These are phyloP conservation scores for Diospyros lotus DNA, from an alignment of 148 eudicot species.

Conservation along the genomic window DNA sequence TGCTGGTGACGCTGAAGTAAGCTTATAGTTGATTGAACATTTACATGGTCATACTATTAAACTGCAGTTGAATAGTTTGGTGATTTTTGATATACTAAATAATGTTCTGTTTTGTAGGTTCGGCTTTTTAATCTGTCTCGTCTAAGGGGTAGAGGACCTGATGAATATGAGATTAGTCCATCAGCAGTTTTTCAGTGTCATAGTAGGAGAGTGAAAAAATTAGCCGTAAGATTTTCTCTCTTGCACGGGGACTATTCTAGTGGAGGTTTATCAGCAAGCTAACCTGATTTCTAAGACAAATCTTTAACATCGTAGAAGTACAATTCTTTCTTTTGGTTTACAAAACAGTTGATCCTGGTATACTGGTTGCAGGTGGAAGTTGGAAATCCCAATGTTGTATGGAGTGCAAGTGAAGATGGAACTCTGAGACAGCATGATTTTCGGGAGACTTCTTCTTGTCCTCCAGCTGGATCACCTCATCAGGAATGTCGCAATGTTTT, in stretches of 20 bases:
- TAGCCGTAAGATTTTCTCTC: conserved; percentile 59
- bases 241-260: background rate
- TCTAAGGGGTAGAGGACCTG: conserved; percentile 47
- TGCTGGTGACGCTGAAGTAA: conserved; percentile 96
- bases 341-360: background rate
- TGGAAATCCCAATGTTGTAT: conserved; percentile 92
- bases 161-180: conserved; percentile 51
- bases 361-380: conserved; percentile 65
- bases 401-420: conserved; percentile 99
- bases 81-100: conserved; percentile 5
- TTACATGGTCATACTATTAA: background rate
- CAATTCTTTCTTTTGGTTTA: conserved; percentile 4
- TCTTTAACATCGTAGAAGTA: background rate
- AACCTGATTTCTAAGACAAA: background rate
- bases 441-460: conserved; percentile 88
- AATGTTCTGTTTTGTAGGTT: conserved; percentile 46
- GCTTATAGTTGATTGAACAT: conserved; percentile 9
- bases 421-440: conserved; percentile 97
- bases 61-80: background rate
- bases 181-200: conserved; percentile 85
- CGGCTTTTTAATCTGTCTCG: conserved; percentile 75
- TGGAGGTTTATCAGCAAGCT: background rate
- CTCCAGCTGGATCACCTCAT: conserved; percentile 75
- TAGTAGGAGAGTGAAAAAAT: conserved; percentile 87
- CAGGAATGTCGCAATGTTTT: conserved; percentile 91